These are phyloP conservation scores for Graphilbum sp. DNA, from an alignment of 2,329 filamentous ascomycete species.

Conservation along the genomic window DNA sequence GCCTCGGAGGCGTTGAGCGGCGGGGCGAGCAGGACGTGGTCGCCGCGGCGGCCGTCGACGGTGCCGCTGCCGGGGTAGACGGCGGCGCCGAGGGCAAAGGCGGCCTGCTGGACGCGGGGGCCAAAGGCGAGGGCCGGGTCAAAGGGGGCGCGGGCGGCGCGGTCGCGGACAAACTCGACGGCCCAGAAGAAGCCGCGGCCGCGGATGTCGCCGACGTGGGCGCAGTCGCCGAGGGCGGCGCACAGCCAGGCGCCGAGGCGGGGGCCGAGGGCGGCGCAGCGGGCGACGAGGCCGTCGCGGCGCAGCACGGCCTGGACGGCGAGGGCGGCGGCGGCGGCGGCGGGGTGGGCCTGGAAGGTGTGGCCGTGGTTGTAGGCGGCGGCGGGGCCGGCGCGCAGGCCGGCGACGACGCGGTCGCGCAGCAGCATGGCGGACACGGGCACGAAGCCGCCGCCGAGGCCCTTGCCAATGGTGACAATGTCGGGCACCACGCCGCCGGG, in stretches of 20 bases:
- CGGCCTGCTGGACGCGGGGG: slow-evolving; percentile 15
- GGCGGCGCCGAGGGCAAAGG: slow-evolving; percentile 15
- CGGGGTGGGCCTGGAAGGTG: slow-evolving; percentile 44
- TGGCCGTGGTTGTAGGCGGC: slow-evolving; percentile 33
- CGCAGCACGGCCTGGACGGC: slow-evolving; percentile 44
- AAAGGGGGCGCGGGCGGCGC: slow-evolving; percentile 16
- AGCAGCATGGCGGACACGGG: slow-evolving; percentile 45
- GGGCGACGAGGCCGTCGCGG: slow-evolving; percentile 39
- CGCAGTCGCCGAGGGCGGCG: slow-evolving; percentile 16
- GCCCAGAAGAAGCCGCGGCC: slow-evolving; percentile 43
- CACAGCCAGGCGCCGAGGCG: slow-evolving; percentile 27
- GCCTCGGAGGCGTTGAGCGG: slow-evolving; percentile 32
- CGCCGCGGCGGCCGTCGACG: slow-evolving; percentile 40
- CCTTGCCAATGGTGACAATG: slow-evolving; percentile 51
- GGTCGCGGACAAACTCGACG: slow-evolving; percentile 22
- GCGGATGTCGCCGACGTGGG: slow-evolving; percentile 40
- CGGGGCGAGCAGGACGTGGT: slow-evolving; percentile 55
- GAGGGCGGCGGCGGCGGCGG: slow-evolving; percentile 43
- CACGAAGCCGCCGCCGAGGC: slow-evolving; percentile 45
- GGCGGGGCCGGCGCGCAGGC: slow-evolving; percentile 16
- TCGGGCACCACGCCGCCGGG: slow-evolving; percentile 29
- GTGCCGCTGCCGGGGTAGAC: slow-evolving; percentile 49
- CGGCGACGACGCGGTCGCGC: slow-evolving; percentile 30
- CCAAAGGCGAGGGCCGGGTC: slow-evolving; percentile 13
- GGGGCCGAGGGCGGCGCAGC: slow-evolving; percentile 37